Conservation (phyloP, 306 rosid genomes). For the Quercus engelmannii region DNA sequence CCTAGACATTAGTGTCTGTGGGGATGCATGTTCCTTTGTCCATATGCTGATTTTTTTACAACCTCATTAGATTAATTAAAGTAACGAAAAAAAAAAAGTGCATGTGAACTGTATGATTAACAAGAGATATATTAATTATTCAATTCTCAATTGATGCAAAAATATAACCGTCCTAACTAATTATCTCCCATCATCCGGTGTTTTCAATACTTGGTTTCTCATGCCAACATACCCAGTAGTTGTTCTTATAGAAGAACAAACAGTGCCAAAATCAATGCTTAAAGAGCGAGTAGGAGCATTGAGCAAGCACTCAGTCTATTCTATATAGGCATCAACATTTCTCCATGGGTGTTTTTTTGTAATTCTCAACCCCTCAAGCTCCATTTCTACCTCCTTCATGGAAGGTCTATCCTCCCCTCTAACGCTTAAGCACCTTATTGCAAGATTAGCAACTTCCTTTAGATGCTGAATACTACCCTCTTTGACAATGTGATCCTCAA, state of each 20-base stretch:
- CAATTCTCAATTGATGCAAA: too few species aligned
- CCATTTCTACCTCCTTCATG: conserved; percentile 55
- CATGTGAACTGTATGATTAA: too few species aligned
- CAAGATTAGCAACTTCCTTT: conserved; percentile 29
- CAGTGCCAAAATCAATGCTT: not conserved
- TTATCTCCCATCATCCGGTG: not conserved
- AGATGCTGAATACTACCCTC: conserved; percentile 25
- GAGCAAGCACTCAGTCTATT: conserved; percentile 18
- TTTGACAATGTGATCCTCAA: conserved; percentile 19
- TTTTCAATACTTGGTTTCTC: not conserved
- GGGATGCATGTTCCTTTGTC: too few species aligned
- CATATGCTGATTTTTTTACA: too few species aligned
- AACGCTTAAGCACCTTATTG: conserved; percentile 29
- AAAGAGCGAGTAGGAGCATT: not conserved
- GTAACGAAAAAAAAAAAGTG: too few species aligned
- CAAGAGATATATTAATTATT: too few species aligned
- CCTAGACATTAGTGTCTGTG: too few species aligned
- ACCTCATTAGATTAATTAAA: too few species aligned
- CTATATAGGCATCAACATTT: not conserved
- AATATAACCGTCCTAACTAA: not conserved
- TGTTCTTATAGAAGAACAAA: not conserved
- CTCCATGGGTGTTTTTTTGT: conserved; percentile 18
- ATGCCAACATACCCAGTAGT: not conserved
- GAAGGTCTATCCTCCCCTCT: conserved; percentile 9
- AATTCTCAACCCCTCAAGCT: conserved; percentile 34